These are phyloP conservation scores for Pittosporum tobira DNA, from an alignment of 129 eudicot genomes.

Conservation along the genomic window DNA sequence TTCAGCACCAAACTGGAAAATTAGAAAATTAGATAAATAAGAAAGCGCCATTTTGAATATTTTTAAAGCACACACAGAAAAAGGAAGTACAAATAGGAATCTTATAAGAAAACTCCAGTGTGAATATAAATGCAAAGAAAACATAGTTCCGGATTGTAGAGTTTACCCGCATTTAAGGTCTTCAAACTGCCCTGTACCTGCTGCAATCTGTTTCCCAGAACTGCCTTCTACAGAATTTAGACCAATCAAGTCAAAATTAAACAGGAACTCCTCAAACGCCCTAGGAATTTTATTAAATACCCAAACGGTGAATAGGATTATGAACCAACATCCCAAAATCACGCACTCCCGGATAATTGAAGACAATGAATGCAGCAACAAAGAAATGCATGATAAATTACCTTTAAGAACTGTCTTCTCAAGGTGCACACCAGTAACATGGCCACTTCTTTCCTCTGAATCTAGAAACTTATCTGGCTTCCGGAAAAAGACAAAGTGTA, in stretches of 20 bases:
- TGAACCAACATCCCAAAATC: not conserved
- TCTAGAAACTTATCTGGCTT: constrained; percentile 68
- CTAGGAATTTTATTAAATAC: not conserved
- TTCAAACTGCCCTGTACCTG: constrained; percentile 61
- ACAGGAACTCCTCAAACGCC: not conserved
- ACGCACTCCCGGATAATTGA: not conserved
- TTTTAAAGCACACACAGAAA: not conserved
- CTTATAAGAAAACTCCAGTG: not conserved
- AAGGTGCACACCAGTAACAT: constrained; percentile 56
- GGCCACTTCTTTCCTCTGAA: constrained; percentile 45
- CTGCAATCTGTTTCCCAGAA: constrained; percentile 65
- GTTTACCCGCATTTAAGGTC: constrained; percentile 75
- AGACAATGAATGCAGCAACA: not conserved
- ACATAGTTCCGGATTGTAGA: not conserved
- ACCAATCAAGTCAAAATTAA: not conserved
- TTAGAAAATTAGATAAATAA: too few species aligned
- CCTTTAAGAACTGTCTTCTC: constrained; percentile 87
- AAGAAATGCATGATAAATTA: constrained; percentile 8
- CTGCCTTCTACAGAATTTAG: constrained; percentile 31
- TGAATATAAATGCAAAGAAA: not conserved
- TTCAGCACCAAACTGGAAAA: constrained; percentile 73
- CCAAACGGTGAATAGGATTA: not conserved
- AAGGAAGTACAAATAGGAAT: not conserved
- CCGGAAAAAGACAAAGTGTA: constrained; percentile 79
- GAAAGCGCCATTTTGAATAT: too few species aligned